These are phyloP conservation scores for Candida sp. DNA, from an alignment of 1,139 yeast genomes.

Conservation along the genomic window DNA sequence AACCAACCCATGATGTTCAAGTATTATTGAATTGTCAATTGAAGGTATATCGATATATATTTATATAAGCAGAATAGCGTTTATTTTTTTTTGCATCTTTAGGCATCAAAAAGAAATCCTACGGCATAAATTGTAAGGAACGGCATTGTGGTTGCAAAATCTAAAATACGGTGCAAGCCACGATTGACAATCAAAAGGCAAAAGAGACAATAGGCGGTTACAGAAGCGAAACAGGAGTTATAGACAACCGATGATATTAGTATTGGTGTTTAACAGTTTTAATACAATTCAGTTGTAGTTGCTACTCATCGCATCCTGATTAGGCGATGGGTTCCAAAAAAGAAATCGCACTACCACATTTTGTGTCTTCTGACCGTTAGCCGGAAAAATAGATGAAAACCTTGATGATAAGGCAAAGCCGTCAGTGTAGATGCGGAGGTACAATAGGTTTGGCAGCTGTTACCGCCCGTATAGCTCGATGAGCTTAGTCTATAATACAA, in stretches of 20 bases:
- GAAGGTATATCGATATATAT: not conserved
- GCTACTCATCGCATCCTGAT: not conserved
- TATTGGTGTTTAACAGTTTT: too few relatives aligned
- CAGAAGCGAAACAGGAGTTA: too few relatives aligned
- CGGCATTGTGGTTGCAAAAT: conserved; percentile 1
- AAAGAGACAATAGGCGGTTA: too few relatives aligned
- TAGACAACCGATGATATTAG: too few relatives aligned
- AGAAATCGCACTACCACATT: not conserved
- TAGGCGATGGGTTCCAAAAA: not conserved
- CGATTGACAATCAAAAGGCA: not conserved
- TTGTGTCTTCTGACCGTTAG: too few relatives aligned
- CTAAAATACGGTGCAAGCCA: not conserved
- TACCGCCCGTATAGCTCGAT: too few relatives aligned
- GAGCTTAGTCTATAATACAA: not conserved
- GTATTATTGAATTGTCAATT: conserved; percentile 2
- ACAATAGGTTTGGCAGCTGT: too few relatives aligned
- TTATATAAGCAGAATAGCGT: not conserved
- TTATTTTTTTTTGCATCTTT: not conserved
- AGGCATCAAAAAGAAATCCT: not conserved
- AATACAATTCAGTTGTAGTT: too few relatives aligned
- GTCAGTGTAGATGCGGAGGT: too few relatives aligned
- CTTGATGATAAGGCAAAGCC: too few relatives aligned
- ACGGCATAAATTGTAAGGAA: not conserved
- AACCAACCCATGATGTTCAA: conserved; percentile 1
- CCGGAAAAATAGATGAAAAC: too few relatives aligned